phyloP scores from a whole-genome alignment of 306 rosid species.

The Casuarina glauca region DNA sequence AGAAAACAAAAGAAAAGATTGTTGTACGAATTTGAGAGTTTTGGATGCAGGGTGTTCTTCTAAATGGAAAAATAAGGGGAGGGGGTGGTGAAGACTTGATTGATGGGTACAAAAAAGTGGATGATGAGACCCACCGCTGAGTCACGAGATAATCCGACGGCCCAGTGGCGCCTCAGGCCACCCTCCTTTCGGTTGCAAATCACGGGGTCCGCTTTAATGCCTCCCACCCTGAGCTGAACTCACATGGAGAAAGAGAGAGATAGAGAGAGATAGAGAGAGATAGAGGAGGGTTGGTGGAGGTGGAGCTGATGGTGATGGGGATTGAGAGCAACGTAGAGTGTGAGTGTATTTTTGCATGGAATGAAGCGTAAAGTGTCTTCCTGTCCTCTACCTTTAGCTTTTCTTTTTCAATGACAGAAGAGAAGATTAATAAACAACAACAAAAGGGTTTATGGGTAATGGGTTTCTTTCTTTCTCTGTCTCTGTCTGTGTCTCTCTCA shows the following conservation, averaged over 20 bases:
- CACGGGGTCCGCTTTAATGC: conserved; percentile 11
- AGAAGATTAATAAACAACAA: conserved; percentile 1
- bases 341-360: conserved; percentile 32
- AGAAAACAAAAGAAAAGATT: neutral
- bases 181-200: conserved; percentile 1
- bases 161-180: neutral
- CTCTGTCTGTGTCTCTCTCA: conserved; percentile 20
- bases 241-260: conserved; percentile 1
- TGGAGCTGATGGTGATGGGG: neutral
- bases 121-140: conserved; percentile 14
- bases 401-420: conserved; percentile 4
- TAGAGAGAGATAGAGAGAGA: neutral
- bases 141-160: conserved; percentile 22
- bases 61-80: neutral
- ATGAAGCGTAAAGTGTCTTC: conserved; percentile 52
- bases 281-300: neutral
- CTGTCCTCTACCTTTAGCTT: conserved; percentile 51
- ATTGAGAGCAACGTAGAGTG: conserved; percentile 3
- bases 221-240: neutral
- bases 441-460: conserved; percentile 15
- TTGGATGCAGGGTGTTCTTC: neutral
- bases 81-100: neutral
- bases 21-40: neutral
- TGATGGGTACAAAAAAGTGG: neutral
- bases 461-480: conserved; percentile 17